phyloP scores from a whole-genome alignment of 2,329 filamentous ascomycete genomes.

The Colletotrichum costaricense region DNA sequence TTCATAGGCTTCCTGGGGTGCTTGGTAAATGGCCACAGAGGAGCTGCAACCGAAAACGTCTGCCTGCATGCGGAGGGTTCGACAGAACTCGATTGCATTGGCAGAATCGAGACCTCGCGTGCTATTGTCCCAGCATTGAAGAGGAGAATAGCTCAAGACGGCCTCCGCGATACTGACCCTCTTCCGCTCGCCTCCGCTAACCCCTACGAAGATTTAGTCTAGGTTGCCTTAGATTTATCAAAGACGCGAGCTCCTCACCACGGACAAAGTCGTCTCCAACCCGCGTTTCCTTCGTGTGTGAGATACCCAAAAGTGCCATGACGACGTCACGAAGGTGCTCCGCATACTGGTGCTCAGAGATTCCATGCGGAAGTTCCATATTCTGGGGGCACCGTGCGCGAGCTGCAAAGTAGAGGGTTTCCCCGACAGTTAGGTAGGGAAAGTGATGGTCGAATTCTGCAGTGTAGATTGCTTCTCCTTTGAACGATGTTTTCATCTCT shows the following conservation, averaged over 20 bases:
- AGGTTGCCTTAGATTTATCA: too few relatives aligned
- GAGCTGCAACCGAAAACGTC: constrained; percentile 41
- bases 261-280: constrained; percentile 67
- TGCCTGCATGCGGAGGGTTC: constrained; percentile 41
- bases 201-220: constrained; percentile 41
- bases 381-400: constrained; percentile 61
- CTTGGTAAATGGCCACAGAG: constrained; percentile 66
- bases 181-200: constrained; percentile 64
- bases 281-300: constrained; percentile 63
- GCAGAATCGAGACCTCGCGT: constrained; percentile 56
- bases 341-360: constrained; percentile 53
- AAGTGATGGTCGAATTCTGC: constrained; percentile 74
- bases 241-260: constrained; percentile 34
- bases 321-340: constrained; percentile 62
- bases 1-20: constrained; percentile 68
- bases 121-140: constrained; percentile 55
- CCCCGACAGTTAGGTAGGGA: constrained; percentile 67
- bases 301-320: constrained; percentile 66
- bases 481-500: constrained; percentile 33
- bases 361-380: constrained; percentile 55
- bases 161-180: constrained; percentile 52
- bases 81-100: constrained; percentile 37
- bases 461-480: constrained; percentile 75
- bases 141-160: constrained; percentile 41
- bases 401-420: constrained; percentile 71